Conservation (phyloP, 2,329 filamentous ascomycete species). For the Drechslerella coelobrocha region DNA sequence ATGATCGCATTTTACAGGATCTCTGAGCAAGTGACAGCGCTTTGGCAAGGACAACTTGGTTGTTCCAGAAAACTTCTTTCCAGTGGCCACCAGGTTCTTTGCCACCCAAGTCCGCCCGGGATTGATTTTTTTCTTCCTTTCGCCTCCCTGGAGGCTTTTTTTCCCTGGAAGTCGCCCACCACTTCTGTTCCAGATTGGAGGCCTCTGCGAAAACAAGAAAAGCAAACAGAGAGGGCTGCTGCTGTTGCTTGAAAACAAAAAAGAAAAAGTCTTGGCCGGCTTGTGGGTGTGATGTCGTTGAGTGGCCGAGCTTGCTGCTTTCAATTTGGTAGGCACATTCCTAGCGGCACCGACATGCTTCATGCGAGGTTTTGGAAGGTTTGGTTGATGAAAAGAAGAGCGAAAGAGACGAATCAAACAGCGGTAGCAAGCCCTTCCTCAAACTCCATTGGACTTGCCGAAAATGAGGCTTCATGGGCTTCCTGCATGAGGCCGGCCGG, state of each 20-base stretch:
- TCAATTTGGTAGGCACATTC: constrained; percentile 20
- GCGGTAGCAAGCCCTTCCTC: constrained; percentile 28
- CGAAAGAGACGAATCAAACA: constrained; percentile 16
- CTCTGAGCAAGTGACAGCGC: constrained; percentile 32
- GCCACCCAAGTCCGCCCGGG: constrained; percentile 37
- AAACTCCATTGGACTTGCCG: constrained; percentile 45
- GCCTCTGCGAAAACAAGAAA: constrained; percentile 9
- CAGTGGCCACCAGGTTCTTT: constrained; percentile 47
- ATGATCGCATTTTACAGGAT: constrained; percentile 51
- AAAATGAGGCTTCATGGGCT: constrained; percentile 47
- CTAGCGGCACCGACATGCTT: constrained; percentile 46
- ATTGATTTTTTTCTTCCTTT: constrained; percentile 16
- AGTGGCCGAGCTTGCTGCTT: constrained; percentile 26
- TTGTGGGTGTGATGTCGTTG: constrained; percentile 40
- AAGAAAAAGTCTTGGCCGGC: constrained; percentile 26
- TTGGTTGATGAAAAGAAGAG: constrained; percentile 34
- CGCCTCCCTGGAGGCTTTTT: constrained; percentile 16
- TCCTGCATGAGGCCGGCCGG: constrained; percentile 37
- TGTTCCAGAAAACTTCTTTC: constrained; percentile 51
- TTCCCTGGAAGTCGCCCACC: background rate
- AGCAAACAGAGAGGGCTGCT: constrained; percentile 3
- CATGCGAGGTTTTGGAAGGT: constrained; percentile 46
- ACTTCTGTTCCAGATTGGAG: constrained; percentile 19
- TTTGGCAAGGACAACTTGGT: constrained; percentile 20
- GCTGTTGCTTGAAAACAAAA: background rate